Evolutionary conservation across 192 early-diverging fungal genomes (phyloP).

Genomic region (Gigaspora rosea): DNA sequence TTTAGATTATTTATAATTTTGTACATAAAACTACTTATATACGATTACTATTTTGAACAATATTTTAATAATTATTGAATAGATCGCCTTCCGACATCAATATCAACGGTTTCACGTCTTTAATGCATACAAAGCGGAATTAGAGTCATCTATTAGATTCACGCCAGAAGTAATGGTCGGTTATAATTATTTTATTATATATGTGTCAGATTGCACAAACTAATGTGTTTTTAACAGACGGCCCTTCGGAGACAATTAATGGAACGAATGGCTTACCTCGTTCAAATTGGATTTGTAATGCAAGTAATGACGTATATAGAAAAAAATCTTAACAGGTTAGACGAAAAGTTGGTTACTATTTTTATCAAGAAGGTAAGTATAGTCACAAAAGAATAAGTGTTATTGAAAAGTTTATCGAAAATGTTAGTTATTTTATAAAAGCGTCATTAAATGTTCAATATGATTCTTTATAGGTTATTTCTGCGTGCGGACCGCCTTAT

Average conservation of each 20-base stretch:
- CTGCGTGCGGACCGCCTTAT: constrained; percentile 8
- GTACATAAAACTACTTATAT: background rate
- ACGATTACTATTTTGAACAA: background rate
- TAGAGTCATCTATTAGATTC: constrained; percentile 59
- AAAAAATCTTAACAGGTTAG: constrained; percentile 51
- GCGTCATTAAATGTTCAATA: background rate
- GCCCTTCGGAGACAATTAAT: constrained; percentile 65
- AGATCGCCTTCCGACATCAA: constrained; percentile 72
- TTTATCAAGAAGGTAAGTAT: constrained; percentile 57
- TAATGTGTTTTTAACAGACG: constrained; percentile 47
- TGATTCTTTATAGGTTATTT: background rate
- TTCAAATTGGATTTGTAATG: constrained; percentile 61
- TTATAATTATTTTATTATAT: background rate
- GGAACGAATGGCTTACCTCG: constrained; percentile 68
- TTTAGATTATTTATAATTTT: background rate
- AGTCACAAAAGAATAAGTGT: background rate
- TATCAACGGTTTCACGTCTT: constrained; percentile 68
- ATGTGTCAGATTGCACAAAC: background rate
- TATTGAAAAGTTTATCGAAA: background rate
- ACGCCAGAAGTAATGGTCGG: constrained; percentile 62
- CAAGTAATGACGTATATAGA: constrained; percentile 67
- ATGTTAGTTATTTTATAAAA: background rate
- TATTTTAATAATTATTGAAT: background rate
- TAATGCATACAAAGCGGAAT: constrained; percentile 56
- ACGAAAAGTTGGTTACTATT: constrained; percentile 70